Base-by-base conservation (phyloP, 2,329 filamentous ascomycete genomes). In the Penicillium italicum region DNA sequence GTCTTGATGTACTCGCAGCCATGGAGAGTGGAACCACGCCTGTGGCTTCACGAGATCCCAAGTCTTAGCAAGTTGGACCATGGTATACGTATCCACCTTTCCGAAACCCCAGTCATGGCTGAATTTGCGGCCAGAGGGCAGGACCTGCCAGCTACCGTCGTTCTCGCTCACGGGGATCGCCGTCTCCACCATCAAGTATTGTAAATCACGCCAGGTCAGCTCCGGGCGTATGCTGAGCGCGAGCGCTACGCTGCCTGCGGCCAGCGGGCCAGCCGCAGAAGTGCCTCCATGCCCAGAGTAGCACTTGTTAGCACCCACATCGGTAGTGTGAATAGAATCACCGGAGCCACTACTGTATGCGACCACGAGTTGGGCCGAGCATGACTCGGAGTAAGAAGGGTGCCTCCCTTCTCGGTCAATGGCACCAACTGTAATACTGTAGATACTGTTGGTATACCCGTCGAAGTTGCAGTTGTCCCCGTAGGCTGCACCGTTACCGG, bases 391-490 rank as follows among this genome's bases (percentile, higher is more conserved):
- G 74, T 99, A 99, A 72, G 93, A 94, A 0, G 94, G 92, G 69
- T 97, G 93, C n/a, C 83, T 75, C 37, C 93, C 92, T 63, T 88
- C 85, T 56, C 90, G 83, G 71, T 97, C 92, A 59, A 99, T 88
- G 33, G 93, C 93, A 36, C 94, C 94, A 18, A 99, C 91, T 0
- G 92, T 96, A 66, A 99, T 94, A 72, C 91, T 97, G 80, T 97
- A 99, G 66, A 99, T 99, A 71, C 92, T 97, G 79, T 99, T 99
- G 57, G 94, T 99, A 76, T 99, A 99, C 37, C 94, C 94, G 70
- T 99, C 94, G 72, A 99, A 99, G 73, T 99, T 99, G 82, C 94
- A 99, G 75, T 99, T 97, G 73, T 99, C 94, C 44, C 90, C 92
- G 61, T 80, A 85, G 4, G 81, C 79, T 10, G 93, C 95, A 55